phyloP scores from a whole-genome alignment of 139 green algal species.

The Tetraselmis striata region DNA sequence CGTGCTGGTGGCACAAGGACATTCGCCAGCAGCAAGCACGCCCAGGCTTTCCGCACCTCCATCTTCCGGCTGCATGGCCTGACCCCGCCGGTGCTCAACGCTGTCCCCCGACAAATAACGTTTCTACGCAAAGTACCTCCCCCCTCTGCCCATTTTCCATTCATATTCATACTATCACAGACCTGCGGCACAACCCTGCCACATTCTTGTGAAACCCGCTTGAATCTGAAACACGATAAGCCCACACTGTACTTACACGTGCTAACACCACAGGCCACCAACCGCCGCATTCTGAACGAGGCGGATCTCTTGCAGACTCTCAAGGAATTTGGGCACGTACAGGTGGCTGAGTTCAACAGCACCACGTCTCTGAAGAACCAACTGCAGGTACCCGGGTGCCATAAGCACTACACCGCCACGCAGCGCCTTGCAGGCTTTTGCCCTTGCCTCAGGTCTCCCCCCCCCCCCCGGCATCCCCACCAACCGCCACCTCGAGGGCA shows the following conservation, averaged over 20 bases:
- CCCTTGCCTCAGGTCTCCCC: no score
- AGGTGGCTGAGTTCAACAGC: slow-evolving; percentile 47
- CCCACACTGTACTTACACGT: background rate
- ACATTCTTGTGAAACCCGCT: no score
- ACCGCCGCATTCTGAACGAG: slow-evolving; percentile 79
- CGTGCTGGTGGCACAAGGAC: slow-evolving; percentile 49
- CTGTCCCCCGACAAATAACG: background rate
- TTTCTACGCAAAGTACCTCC: background rate
- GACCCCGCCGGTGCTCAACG: background rate
- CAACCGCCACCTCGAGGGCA: no score
- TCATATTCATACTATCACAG: no score
- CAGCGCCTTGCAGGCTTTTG: no score
- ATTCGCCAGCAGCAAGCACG: slow-evolving; percentile 50
- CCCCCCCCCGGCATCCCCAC: no score
- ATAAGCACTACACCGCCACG: no score
- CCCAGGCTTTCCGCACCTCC: slow-evolving; percentile 48
- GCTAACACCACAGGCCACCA: slow-evolving; percentile 28
- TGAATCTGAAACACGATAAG: no score
- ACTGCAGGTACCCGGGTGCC: no score
- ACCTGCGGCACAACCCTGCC: no score
- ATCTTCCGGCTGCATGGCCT: slow-evolving; percentile 60
- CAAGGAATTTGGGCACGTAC: slow-evolving; percentile 49
- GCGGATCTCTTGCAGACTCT: slow-evolving; percentile 55
- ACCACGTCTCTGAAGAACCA: slow-evolving; percentile 60
- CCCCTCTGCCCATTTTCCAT: no score